Conservation (phyloP, 1,139 yeast species). For the Protomyces inundatus region DNA sequence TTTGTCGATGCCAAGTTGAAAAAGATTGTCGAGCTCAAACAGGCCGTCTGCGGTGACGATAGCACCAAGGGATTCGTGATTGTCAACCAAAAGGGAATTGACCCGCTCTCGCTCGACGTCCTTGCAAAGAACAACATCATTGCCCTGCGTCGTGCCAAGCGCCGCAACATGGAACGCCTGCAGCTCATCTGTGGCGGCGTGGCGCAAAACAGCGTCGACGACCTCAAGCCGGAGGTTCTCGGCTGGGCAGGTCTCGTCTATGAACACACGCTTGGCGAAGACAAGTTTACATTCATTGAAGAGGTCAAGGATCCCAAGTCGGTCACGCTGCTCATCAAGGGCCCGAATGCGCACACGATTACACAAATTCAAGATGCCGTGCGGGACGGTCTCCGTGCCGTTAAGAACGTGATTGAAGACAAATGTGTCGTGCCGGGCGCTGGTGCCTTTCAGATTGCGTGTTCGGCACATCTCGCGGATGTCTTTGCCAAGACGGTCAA, state of each 20-base stretch:
- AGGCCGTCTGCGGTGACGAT: conserved; percentile 78
- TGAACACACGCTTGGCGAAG: conserved; percentile 93
- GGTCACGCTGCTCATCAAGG: conserved; percentile 86
- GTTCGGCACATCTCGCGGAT: conserved; percentile 59
- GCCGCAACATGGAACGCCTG: conserved; percentile 98
- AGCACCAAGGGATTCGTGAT: conserved; percentile 79
- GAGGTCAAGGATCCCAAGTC: conserved; percentile 88
- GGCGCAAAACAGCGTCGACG: conserved; percentile 97
- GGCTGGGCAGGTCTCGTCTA: conserved; percentile 90
- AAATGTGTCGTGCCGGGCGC: conserved; percentile 89
- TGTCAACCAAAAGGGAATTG: conserved; percentile 97
- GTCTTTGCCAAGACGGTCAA: conserved; percentile 51
- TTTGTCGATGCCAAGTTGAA: conserved; percentile 91
- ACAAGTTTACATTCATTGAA: conserved; percentile 91
- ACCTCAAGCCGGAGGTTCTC: conserved; percentile 71
- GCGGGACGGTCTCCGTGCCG: conserved; percentile 93
- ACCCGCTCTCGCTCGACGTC: conserved; percentile 94
- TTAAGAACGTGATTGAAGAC: conserved; percentile 84
- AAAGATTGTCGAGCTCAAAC: conserved; percentile 87
- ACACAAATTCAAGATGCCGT: conserved; percentile 95
- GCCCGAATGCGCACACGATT: conserved; percentile 80
- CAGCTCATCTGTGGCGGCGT: conserved; percentile 96
- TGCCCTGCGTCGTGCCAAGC: conserved; percentile 94
- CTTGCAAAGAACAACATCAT: conserved; percentile 88
- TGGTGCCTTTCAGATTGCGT: conserved; percentile 88